Conservation (phyloP, 805 yeast genomes). For the Cyberlindnera suaveolens region DNA sequence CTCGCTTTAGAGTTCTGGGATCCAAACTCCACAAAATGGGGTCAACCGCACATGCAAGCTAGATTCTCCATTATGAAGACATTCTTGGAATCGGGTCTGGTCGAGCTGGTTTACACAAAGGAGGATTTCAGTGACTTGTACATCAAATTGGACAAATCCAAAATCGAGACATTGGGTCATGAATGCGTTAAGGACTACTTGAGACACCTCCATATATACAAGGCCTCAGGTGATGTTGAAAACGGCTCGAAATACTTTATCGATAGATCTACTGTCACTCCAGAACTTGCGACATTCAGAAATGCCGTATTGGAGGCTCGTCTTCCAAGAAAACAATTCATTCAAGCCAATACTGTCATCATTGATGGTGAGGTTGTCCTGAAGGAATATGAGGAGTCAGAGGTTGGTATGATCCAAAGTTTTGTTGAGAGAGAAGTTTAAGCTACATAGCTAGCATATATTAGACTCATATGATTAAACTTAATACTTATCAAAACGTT, state of each 20-base stretch:
- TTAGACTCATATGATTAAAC: no score
- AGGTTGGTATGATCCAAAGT: conserved; percentile 73
- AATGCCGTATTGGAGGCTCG: conserved; percentile 64
- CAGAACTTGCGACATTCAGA: conserved; percentile 58
- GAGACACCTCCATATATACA: conserved; percentile 67
- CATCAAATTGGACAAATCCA: conserved; percentile 50
- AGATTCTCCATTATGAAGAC: conserved; percentile 79
- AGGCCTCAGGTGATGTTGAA: conserved; percentile 67
- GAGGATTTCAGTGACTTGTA: conserved; percentile 48
- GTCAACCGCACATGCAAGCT: conserved; percentile 94
- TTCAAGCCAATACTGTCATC: conserved; percentile 71
- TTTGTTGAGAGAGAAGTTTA: conserved; percentile 52
- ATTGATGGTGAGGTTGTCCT: conserved; percentile 39
- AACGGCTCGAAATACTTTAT: conserved; percentile 59
- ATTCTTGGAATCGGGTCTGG: conserved; percentile 59
- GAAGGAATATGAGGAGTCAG: conserved; percentile 69
- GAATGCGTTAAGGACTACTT: conserved; percentile 68
- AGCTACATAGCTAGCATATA: not conserved
- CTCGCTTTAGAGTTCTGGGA: conserved; percentile 84
- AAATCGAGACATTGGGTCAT: conserved; percentile 66
- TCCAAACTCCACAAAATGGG: conserved; percentile 78
- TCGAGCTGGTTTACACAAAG: conserved; percentile 43
- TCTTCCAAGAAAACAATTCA: conserved; percentile 76
- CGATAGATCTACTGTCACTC: conserved; percentile 62
- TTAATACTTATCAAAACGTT: no score